Base-by-base conservation (phyloP, 345 rosid genomes). In the Kandelia obovata region DNA sequence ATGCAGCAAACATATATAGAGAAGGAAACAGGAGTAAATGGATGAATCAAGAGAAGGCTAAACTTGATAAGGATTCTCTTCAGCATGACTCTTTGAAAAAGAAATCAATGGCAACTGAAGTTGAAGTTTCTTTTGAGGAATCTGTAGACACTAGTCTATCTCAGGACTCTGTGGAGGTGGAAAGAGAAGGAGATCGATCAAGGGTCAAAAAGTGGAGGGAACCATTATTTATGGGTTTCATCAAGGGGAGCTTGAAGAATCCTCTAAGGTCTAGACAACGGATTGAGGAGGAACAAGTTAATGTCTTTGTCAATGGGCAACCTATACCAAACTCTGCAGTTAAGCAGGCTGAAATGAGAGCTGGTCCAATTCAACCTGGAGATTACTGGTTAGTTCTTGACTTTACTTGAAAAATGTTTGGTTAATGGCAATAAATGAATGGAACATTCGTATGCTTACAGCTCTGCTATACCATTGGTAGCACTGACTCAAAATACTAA, bases 321-420 rank as follows among this genome's bases (percentile, higher is more conserved):
- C 73, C 61, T 39, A 77, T 77, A 43, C 70, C 69, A 0, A 53
- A 68, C 39, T 28, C 15, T 19, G 10, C 68, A 59, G 72, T 72
- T 19, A 63, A 37, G 39, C 72, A 25, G 62, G 80, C 72, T 47
- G 80, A 72, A 58, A 77, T 64, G 66, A 34, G 64, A 1, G 80
- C 80, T 1, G 80, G 80, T 2, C 69, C 73, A 51, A 68, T 77
- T 67, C 70, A 62, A 27, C 69, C 80, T 21, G 80, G 80, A 71
- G 69, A 77, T 53, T 77, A 77, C 62, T 77, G 80, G 80, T 76
- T 46, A 67, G 75, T 76, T 27, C 10, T 27, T 35, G 8, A 51
- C 5, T n/a, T 55, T 5, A 21, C 13, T 27, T 28, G 19, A 4
- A 25, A 27, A 15, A 7, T 9, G 17, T 37, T 61, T 46, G 58